These are phyloP conservation scores for Termitomyces bulborhizus DNA, from an alignment of 768 basidiomycete species.

Conservation along the genomic window DNA sequence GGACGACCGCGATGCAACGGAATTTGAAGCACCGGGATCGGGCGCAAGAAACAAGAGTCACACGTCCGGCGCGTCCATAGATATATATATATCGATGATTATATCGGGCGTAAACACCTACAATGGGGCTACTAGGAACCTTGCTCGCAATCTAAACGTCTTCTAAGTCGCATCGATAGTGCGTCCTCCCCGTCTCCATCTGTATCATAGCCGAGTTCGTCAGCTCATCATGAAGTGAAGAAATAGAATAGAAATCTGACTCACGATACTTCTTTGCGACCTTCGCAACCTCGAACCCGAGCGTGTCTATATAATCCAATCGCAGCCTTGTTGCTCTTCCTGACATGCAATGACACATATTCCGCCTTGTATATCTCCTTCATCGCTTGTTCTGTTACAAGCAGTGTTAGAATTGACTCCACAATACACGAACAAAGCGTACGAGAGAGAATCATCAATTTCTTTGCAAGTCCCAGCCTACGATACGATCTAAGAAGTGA, in stretches of 20 bases:
- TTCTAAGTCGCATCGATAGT: slow-evolving; percentile 1
- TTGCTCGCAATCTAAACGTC: not conserved
- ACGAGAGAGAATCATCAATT: slow-evolving; percentile 93
- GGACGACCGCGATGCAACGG: too few relatives aligned
- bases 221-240: not conserved
- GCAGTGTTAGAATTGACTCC: not conserved
- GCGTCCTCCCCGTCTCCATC: slow-evolving; percentile 5
- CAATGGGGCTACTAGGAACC: too few relatives aligned
- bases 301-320: slow-evolving; percentile 83
- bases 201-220: not conserved
- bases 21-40: too few relatives aligned
- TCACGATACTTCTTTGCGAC: slow-evolving; percentile 90
- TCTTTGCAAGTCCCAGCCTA: slow-evolving; percentile 89
- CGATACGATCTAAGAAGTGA: slow-evolving; percentile 88
- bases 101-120: too few relatives aligned
- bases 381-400: slow-evolving; percentile 83
- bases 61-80: too few relatives aligned
- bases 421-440: slow-evolving; percentile 23
- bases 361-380: slow-evolving; percentile 73
- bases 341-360: slow-evolving; percentile 85
- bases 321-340: slow-evolving; percentile 93
- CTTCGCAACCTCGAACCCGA: slow-evolving; percentile 83
- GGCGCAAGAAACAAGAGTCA: too few relatives aligned
- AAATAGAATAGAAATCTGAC: slow-evolving; percentile 21
- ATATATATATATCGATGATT: too few relatives aligned